Evolutionary conservation across 148 eudicot genomes (phyloP), one percentile per base, ranked within the genome.

Genomic region (Spergularia bocconei): DNA sequence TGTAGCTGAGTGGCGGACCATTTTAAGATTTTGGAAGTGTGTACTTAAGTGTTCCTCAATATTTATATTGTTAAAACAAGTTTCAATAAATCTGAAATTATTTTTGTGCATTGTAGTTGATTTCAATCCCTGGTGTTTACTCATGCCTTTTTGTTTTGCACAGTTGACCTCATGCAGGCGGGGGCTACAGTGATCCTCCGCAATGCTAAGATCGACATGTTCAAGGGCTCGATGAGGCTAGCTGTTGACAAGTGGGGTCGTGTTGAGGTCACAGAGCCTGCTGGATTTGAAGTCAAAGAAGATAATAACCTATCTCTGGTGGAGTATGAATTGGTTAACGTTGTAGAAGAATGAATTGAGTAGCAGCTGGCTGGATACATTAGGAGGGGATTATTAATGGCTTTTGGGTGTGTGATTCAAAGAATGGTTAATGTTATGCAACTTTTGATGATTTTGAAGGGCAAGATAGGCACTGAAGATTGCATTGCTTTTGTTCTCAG

Each of bases 241-340:
- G 77, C 77, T 4, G 81, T 72, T 13, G 81, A 78, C 77, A 72
- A 78, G 58, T 78, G 77, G 81, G 81, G 81, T 15, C 77, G 66
- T 79, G 81, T 82, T 15, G 81, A 82, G 81, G 84, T 82, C 16
- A 69, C 84, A 21, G 81, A 82, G 25, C 69, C 81, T 41, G 81
- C 81, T 33, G 75, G 25, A 29, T 82, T 82, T 47, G 76, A 73
- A 58, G 81, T 82, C 11, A 82, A 82, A 63, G 84, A 82, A 51
- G 81, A 71, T 51, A 82, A 82, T 74, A 82, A 82, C 51, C 81
- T 82, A 12, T 82, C 84, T 38, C 73, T 75, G 7, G 79, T 82
- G 23, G 81, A 82, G 63, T 82, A 82, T 66, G 84, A 82, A 44
- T 66, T 82, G 81, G 84, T 82, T 57, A 78, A 74, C 66, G 69